A percentile compares a stretch with the other conserved stretches of the same genome.
Conservation (phyloP, 2,329 filamentous ascomycete species). For the Thelonectria rubi region DNA sequence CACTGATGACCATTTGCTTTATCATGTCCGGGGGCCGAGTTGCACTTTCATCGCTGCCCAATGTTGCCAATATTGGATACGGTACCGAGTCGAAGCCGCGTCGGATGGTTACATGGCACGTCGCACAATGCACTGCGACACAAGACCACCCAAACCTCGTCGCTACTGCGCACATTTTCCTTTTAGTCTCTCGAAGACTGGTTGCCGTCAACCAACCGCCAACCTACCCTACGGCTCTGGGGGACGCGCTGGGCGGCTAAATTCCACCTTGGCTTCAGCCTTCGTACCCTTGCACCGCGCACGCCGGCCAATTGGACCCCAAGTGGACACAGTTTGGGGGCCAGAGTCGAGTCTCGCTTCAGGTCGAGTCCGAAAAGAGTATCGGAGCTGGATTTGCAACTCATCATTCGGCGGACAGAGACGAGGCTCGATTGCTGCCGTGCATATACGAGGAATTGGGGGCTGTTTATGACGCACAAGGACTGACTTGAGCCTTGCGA, state of each 20-base stretch:
- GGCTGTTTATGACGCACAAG: not conserved
- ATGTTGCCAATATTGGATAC: not conserved
- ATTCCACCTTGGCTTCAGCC: constrained; percentile 5
- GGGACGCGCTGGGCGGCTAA: not conserved
- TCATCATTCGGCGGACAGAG: constrained; percentile 8
- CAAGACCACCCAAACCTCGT: not conserved
- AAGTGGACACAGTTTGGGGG: constrained; percentile 10
- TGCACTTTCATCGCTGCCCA: not conserved
- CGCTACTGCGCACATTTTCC: not conserved
- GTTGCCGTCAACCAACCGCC: too few species aligned
- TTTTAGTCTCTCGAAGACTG: not conserved
- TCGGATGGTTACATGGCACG: not conserved
- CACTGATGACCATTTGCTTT: not conserved
- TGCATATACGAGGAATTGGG: constrained; percentile 5
- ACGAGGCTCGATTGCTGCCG: constrained; percentile 1
- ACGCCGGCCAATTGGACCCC: constrained; percentile 3
- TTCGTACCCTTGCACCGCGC: not conserved
- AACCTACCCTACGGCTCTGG: not conserved
- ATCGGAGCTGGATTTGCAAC: not conserved
- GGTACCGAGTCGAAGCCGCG: not conserved
- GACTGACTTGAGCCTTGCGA: not conserved
- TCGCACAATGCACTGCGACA: not conserved
- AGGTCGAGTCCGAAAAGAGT: constrained; percentile 4
- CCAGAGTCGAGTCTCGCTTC: not conserved
- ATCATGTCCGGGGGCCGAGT: too few species aligned